Percentiles rank a stretch among this genome's conserved stretches.
These are phyloP conservation scores for Deinandra increscens DNA, from an alignment of 129 eudicot genomes.

Conservation along the genomic window DNA sequence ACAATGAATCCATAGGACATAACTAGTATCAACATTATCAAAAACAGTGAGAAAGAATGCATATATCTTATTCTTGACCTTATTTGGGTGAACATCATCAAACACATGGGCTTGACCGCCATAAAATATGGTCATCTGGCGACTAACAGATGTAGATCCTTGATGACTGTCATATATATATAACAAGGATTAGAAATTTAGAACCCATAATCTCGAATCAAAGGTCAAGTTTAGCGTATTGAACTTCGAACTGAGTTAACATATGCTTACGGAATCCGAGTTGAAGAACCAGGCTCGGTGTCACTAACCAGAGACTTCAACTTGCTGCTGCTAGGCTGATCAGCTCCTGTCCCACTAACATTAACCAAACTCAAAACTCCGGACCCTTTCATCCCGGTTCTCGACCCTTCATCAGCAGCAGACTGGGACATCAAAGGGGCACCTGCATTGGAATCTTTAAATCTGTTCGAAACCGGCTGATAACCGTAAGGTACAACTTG, in stretches of 20 bases:
- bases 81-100: constrained; percentile 88
- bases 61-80: constrained; percentile 51
- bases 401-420: constrained; percentile 98
- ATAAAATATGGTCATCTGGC: constrained; percentile 96
- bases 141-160: constrained; percentile 51
- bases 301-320: constrained; percentile 41
- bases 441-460: constrained; percentile 52
- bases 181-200: constrained; percentile 7
- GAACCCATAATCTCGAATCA: constrained; percentile 12
- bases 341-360: constrained; percentile 46
- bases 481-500: constrained; percentile 59
- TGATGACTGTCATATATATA: constrained; percentile 70
- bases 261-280: constrained; percentile 47
- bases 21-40: not conserved
- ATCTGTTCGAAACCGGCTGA: constrained; percentile 57
- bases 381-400: constrained; percentile 93
- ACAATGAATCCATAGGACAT: constrained; percentile 4
- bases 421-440: constrained; percentile 58
- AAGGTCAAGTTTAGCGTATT: not conserved
- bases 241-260: not conserved
- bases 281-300: constrained; percentile 53
- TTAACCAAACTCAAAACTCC: constrained; percentile 65
- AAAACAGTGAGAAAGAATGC: not conserved
- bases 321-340: constrained; percentile 47
- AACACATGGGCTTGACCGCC: constrained; percentile 98